phyloP scores from a whole-genome alignment of 345 rosid genomes.

The Kandelia obovata region DNA sequence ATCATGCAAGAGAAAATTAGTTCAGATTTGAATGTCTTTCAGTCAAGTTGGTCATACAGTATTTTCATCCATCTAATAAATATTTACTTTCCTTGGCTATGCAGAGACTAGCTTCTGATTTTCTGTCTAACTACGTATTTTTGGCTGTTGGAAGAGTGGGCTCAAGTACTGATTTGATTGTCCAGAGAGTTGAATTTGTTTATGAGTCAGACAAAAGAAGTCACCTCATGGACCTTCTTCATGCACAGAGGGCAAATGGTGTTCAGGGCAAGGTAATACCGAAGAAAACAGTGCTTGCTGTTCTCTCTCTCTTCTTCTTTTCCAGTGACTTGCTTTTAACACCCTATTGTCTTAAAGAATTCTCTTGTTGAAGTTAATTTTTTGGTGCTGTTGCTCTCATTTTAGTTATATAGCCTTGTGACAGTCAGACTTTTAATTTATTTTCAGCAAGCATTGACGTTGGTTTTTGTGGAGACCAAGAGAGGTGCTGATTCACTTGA shows the following conservation, averaged over 20 bases:
- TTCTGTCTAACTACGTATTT: slow-evolving; percentile 68
- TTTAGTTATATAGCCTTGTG: neutral
- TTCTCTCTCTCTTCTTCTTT: neutral
- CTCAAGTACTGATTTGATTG: slow-evolving; percentile 96
- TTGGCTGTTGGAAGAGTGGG: slow-evolving; percentile 99
- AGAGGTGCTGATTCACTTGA: slow-evolving; percentile 93
- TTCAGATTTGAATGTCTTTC: too few species aligned
- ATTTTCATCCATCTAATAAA: neutral
- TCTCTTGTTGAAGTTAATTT: neutral
- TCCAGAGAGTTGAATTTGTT: slow-evolving; percentile 93
- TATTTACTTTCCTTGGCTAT: slow-evolving; percentile 6
- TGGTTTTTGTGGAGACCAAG: slow-evolving; percentile 99
- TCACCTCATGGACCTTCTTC: slow-evolving; percentile 98
- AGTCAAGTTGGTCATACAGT: too few species aligned
- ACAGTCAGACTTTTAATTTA: neutral
- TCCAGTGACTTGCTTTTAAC: neutral
- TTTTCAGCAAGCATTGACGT: slow-evolving; percentile 88
- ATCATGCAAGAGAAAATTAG: neutral
- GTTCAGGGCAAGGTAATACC: slow-evolving; percentile 66
- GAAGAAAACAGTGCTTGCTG: neutral
- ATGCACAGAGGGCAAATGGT: slow-evolving; percentile 84
- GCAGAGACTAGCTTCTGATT: slow-evolving; percentile 98
- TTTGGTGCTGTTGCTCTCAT: neutral
- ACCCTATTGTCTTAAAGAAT: neutral
- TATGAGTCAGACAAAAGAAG: slow-evolving; percentile 96